phyloP scores from a whole-genome alignment of 495 filamentous ascomycete species.

The Saxophila tyrrhenica region DNA sequence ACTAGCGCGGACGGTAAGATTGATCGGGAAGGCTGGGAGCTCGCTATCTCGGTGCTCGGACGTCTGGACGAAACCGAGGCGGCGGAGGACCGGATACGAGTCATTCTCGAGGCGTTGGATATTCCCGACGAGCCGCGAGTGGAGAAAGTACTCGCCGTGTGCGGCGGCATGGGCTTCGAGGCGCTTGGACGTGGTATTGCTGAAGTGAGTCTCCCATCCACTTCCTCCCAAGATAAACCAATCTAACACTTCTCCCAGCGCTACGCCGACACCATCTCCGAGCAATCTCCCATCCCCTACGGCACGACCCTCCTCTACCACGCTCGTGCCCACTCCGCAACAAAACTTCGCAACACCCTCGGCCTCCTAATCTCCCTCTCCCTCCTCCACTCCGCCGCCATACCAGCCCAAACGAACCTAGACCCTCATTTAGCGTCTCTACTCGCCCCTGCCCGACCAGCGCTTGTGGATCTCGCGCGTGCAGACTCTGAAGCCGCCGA shows the following conservation, averaged over 20 bases:
- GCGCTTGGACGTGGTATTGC: conserved; percentile 60
- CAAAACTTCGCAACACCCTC: conserved; percentile 68
- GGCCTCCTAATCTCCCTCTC: conserved; percentile 79
- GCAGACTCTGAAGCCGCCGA: conserved; percentile 66
- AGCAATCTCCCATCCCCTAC: conserved; percentile 52
- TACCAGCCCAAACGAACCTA: conserved; percentile 53
- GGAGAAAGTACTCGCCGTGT: conserved; percentile 61
- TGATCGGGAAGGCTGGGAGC: conserved; percentile 66
- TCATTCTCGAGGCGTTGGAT: conserved; percentile 42
- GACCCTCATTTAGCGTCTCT: conserved; percentile 56
- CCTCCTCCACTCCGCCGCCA: conserved; percentile 69
- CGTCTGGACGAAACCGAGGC: conserved; percentile 55
- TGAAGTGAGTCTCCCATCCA: conserved; percentile 8
- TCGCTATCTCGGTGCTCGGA: conserved; percentile 64
- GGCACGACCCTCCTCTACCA: conserved; percentile 78
- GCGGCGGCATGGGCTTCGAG: conserved; percentile 57
- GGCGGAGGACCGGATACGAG: conserved; percentile 55
- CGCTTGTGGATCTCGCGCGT: conserved; percentile 51
- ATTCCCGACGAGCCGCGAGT: conserved; percentile 54
- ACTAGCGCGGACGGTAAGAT: conserved; percentile 24
- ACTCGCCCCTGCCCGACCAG: conserved; percentile 52
- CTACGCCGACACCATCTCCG: conserved; percentile 59
- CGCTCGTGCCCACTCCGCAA: conserved; percentile 59
- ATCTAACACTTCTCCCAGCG: conserved; percentile 37
- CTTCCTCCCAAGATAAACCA: background rate